Evolutionary conservation across 345 rosid genomes (phyloP).

Genomic region (Syzygium oleosum): DNA sequence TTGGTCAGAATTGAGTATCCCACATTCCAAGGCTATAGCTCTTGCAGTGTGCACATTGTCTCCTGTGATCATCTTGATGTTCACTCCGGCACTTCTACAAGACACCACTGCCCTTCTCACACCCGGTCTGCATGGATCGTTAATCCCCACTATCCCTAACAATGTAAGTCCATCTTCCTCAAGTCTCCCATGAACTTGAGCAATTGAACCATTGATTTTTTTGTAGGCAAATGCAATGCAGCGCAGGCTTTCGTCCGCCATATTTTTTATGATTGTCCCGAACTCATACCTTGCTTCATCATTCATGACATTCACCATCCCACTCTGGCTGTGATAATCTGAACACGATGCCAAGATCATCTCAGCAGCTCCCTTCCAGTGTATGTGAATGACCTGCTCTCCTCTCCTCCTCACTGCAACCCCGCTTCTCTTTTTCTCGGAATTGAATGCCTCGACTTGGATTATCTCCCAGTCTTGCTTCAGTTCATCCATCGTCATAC

Average conservation of each 20-base stretch:
- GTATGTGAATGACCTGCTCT: constrained; percentile 33
- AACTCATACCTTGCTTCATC: constrained; percentile 16
- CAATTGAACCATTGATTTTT: not conserved
- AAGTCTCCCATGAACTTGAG: constrained; percentile 1
- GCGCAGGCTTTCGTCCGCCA: constrained; percentile 64
- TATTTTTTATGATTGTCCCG: constrained; percentile 36
- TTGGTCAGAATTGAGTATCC: constrained; percentile 34
- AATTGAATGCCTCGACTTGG: constrained; percentile 61
- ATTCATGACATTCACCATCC: constrained; percentile 20
- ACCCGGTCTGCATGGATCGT: constrained; percentile 66
- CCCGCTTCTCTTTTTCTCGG: constrained; percentile 64
- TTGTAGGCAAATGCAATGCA: constrained; percentile 70
- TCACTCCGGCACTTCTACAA: constrained; percentile 64
- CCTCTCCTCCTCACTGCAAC: constrained; percentile 27
- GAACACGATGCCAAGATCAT: constrained; percentile 63
- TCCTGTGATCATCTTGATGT: constrained; percentile 73
- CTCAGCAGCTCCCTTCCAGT: constrained; percentile 88
- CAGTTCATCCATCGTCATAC: constrained; percentile 28
- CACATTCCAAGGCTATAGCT: constrained; percentile 78
- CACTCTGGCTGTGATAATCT: constrained; percentile 41
- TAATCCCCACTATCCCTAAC: constrained; percentile 59
- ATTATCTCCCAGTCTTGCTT: constrained; percentile 22
- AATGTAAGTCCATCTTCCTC: constrained; percentile 35
- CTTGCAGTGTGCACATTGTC: constrained; percentile 68
- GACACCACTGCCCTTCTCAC: constrained; percentile 52